A percentile compares a stretch with the other conserved stretches of the same genome.
These are phyloP conservation scores for Colletotrichum sp. DNA, from an alignment of 2,329 filamentous ascomycete genomes.

Conservation along the genomic window DNA sequence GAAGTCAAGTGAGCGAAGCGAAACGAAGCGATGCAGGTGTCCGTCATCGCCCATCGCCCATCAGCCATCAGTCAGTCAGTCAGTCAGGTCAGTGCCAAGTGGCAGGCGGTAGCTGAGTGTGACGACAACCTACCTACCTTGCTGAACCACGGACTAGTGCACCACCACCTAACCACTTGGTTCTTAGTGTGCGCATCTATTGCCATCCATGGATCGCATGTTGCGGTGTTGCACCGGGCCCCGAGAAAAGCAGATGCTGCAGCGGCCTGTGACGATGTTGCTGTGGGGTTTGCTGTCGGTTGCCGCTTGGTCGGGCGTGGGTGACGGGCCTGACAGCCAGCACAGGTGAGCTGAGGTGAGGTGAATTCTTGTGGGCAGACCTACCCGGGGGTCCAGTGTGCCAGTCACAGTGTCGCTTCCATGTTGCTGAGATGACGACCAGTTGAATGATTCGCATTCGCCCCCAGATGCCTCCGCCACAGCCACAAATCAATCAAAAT, in stretches of 20 bases:
- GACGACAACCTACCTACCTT: neutral
- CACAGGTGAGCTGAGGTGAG: neutral
- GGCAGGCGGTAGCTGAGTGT: neutral
- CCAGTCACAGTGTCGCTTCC: neutral
- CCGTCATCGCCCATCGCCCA: neutral
- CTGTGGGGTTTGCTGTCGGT: neutral
- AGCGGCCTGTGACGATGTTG: neutral
- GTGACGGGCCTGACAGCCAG: neutral
- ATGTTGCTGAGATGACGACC: conserved; percentile 8
- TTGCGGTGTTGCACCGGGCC: neutral
- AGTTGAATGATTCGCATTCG: conserved; percentile 11
- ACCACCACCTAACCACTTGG: neutral
- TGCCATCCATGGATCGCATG: neutral
- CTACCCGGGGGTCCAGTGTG: no score
- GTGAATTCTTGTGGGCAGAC: neutral
- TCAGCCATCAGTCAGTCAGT: neutral
- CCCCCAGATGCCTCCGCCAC: conserved; percentile 2
- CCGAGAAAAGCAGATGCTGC: neutral
- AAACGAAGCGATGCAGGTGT: neutral
- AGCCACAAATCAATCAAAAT: conserved; percentile 15
- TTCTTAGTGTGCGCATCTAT: neutral
- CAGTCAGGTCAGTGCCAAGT: neutral
- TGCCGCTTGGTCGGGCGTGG: neutral
- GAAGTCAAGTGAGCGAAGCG: neutral
- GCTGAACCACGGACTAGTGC: neutral